Base-by-base conservation (phyloP, 805 yeast species). In the Kregervanrija fluxuum region DNA sequence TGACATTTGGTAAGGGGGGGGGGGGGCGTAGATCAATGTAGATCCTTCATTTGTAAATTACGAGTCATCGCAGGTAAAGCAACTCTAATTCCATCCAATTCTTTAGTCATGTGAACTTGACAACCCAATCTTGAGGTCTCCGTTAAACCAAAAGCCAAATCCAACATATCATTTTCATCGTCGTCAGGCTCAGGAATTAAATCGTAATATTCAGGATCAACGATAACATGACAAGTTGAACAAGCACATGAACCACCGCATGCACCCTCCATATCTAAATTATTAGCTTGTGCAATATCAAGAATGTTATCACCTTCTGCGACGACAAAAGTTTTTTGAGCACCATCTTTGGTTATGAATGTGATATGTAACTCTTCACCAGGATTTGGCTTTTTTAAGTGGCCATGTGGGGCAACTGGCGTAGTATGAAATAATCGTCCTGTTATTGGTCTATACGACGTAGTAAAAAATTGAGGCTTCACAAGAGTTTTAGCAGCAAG, bases 191-290 rank as follows among this genome's bases (percentile, higher is more conserved):
- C 98, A 9, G 93, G 95, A 51, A 93, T 77, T 41, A 69, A 76
- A 59, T 93, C 99, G 66, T 88, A 93, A 62, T 71, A 89, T 38
- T 85, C 96, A 1, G 99, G 98, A 61, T 93, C 99, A 35, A 93
- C 89, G 41, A 93, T 91, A 43, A 93, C 82, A 66, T 93, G 99
- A 61, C 99, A 93, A 0, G 99, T 93, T 5, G 97, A 89, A 63
- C 99, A 93, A 1, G 99, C 99, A 71, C 99, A 93, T 4, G 97
- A 88, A 3, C 98, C 99, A 16, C 99, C 99, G 66, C 99, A 93
- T 0, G 99, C 99, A 38, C 82, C 96, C 63, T 93, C 99, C 93
- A 93, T 90, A 53, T 93, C 99, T 46, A 93, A 65, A 56, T 90
- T 84, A 60, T 90, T 67, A 3, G 93, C 95, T 67, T 93, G 98